phyloP scores from a whole-genome alignment of 257 asterid genomes.

The Anisodus tanguticus region DNA sequence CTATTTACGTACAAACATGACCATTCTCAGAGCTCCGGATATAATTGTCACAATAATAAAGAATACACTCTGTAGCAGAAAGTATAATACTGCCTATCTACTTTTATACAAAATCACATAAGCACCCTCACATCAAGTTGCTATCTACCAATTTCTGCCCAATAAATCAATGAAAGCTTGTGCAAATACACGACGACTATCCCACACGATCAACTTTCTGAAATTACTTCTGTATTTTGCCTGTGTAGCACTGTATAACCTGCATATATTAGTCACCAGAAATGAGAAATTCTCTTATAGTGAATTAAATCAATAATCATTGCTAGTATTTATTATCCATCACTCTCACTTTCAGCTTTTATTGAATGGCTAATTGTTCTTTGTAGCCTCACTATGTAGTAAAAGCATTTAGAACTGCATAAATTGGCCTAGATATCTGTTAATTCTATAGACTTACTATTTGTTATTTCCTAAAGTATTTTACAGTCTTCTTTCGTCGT shows the following conservation, averaged over 20 bases:
- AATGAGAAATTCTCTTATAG: not conserved
- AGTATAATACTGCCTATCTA: not conserved
- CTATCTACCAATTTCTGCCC: not conserved
- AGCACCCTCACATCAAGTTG: not conserved
- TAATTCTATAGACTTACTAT: not conserved
- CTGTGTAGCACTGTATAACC: not conserved
- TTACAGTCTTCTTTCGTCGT: not conserved
- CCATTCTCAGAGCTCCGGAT: not conserved
- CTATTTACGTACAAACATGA: not conserved
- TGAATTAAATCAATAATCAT: not conserved
- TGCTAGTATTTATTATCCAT: not conserved
- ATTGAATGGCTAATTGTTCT: not conserved
- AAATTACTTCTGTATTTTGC: not conserved
- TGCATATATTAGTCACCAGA: conserved; percentile 24
- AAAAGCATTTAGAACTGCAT: not conserved
- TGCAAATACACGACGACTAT: not conserved
- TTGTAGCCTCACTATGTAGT: conserved; percentile 3
- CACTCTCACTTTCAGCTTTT: not conserved
- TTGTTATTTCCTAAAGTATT: not conserved
- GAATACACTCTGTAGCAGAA: not conserved
- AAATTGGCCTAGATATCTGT: not conserved
- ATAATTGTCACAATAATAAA: not conserved
- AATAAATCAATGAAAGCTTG: not conserved
- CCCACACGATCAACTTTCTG: not conserved
- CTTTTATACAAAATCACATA: not conserved